These are phyloP conservation scores for Inga leiocalycina DNA, from an alignment of 306 rosid genomes.

Conservation along the genomic window DNA sequence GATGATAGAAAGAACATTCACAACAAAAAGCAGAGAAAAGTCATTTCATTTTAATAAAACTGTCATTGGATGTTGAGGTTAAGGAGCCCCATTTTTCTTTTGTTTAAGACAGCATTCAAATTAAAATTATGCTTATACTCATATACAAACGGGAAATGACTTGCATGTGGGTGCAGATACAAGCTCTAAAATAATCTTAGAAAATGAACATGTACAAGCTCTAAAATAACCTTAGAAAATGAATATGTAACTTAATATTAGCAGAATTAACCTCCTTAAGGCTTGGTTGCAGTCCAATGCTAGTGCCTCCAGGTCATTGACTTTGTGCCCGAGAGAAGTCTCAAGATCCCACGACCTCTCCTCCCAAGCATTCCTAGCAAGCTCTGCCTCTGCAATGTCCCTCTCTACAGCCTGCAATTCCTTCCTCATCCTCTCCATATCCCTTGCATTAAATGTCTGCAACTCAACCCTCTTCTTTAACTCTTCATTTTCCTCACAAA, in stretches of 20 bases:
- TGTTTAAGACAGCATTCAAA: background rate
- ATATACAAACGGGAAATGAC: background rate
- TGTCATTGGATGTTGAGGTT: background rate
- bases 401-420: conserved; percentile 91
- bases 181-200: background rate
- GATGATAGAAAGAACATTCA: background rate
- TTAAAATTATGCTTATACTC: background rate
- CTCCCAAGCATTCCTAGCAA: conserved; percentile 73
- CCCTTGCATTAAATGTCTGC: conserved; percentile 73
- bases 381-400: conserved; percentile 70
- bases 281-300: conserved; percentile 79
- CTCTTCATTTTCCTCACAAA: conserved; percentile 70
- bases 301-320: conserved; percentile 71
- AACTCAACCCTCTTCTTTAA: conserved; percentile 66
- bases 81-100: background rate
- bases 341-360: conserved; percentile 82
- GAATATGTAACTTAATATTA: background rate
- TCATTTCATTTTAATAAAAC: background rate
- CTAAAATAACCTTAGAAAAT: background rate
- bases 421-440: conserved; percentile 89
- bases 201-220: background rate
- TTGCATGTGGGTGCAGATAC: background rate
- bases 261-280: conserved; percentile 56
- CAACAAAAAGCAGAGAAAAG: background rate
- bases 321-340: conserved; percentile 45